Conservation (phyloP, 2,329 filamentous ascomycete genomes). For the Fusarium sp. region DNA sequence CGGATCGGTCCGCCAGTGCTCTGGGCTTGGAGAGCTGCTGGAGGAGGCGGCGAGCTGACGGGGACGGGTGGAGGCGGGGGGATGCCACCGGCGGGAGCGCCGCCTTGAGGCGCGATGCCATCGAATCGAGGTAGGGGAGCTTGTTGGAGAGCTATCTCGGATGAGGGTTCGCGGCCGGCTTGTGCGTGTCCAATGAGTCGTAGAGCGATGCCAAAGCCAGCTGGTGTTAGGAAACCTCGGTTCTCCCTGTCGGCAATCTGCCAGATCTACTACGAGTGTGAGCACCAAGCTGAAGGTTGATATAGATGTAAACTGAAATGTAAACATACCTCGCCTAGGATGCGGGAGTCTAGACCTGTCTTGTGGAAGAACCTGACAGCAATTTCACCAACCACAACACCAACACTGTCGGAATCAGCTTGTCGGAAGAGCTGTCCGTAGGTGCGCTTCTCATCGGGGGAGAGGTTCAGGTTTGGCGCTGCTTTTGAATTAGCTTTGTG, state of each 20-base stretch:
- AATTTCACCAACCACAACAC: constrained; percentile 94
- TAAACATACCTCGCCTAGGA: constrained; percentile 83
- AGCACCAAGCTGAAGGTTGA: constrained; percentile 6
- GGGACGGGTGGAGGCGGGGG: constrained; percentile 58
- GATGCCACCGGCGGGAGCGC: constrained; percentile 49
- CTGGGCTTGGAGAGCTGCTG: constrained; percentile 67
- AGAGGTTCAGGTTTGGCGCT: constrained; percentile 83
- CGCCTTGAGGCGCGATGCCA: constrained; percentile 66
- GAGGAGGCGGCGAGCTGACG: constrained; percentile 59
- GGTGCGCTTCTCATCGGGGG: constrained; percentile 89
- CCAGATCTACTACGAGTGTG: constrained; percentile 79
- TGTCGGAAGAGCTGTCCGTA: constrained; percentile 94
- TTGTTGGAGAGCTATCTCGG: constrained; percentile 84
- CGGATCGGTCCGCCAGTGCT: constrained; percentile 78
- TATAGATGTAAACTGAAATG: neutral
- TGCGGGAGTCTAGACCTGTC: constrained; percentile 85
- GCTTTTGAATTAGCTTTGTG: constrained; percentile 53
- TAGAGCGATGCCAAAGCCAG: constrained; percentile 92
- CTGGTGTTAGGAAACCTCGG: constrained; percentile 89
- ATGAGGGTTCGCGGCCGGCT: constrained; percentile 82
- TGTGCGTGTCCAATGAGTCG: constrained; percentile 97
- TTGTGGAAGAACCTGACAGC: constrained; percentile 99
- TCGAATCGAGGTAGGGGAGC: constrained; percentile 95
- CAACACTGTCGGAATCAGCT: constrained; percentile 90
- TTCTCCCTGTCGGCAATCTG: constrained; percentile 98